Evolutionary conservation across 2,329 filamentous ascomycete genomes (phyloP).

Genomic region (Curvularia eragrostidis): DNA sequence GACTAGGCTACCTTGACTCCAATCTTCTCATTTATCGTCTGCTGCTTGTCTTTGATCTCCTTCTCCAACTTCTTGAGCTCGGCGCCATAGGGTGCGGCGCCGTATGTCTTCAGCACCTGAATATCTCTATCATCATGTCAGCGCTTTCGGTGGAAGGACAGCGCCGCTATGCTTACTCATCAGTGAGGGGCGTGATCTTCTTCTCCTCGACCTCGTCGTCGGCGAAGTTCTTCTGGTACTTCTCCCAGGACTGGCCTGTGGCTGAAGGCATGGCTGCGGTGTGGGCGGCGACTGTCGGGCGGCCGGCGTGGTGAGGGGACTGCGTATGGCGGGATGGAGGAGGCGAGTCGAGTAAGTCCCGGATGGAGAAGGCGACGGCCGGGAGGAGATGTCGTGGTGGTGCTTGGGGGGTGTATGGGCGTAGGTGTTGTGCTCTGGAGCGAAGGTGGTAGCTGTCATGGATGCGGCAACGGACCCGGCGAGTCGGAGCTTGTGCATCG

Average conservation of each 20-base stretch:
- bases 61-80: constrained; percentile 97
- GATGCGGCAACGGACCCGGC: constrained; percentile 32
- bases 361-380: constrained; percentile 2
- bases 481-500: constrained; percentile 21
- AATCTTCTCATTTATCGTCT: constrained; percentile 98
- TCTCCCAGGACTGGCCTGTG: constrained; percentile 95
- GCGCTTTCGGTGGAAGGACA: constrained; percentile 15
- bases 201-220: constrained; percentile 99
- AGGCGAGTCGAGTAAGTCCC: not conserved
- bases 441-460: constrained; percentile 28
- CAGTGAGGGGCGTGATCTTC: constrained; percentile 96
- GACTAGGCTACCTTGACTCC: constrained; percentile 53
- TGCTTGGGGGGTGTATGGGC: constrained; percentile 4
- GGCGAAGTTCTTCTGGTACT: constrained; percentile 96
- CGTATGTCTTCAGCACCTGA: constrained; percentile 98
- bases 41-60: constrained; percentile 99
- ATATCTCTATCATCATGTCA: constrained; percentile 76
- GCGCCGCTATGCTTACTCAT: constrained; percentile 72
- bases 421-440: constrained; percentile 27
- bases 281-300: constrained; percentile 19
- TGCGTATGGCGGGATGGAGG: not conserved
- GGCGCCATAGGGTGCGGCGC: constrained; percentile 91
- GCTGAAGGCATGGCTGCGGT: constrained; percentile 79
- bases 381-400: constrained; percentile 5
- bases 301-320: constrained; percentile 9